phyloP scores from a whole-genome alignment of 176 grass and related monocot species.

The Chloris gayana region DNA sequence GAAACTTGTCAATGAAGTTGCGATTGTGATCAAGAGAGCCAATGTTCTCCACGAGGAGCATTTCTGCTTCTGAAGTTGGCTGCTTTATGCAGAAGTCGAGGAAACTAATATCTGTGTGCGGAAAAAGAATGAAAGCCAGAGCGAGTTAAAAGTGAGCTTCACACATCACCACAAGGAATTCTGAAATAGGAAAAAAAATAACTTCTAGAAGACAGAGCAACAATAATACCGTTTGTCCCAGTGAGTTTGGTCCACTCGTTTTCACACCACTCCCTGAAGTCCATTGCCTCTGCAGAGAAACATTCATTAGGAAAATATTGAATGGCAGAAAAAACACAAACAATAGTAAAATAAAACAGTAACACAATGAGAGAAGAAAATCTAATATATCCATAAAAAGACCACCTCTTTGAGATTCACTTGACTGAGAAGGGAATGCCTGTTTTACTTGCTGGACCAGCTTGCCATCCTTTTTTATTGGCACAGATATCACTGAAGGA shows the following conservation, averaged over 20 bases:
- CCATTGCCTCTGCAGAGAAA: conserved; percentile 66
- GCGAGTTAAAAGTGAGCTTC: not conserved
- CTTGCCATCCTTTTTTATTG: conserved; percentile 47
- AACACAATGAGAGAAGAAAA: not conserved
- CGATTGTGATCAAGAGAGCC: conserved; percentile 60
- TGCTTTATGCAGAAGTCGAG: conserved; percentile 88
- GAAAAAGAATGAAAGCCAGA: conserved; percentile 21
- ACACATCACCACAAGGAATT: not conserved
- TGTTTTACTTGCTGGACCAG: conserved; percentile 59
- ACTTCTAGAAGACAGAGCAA: not conserved
- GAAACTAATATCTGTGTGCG: conserved; percentile 70
- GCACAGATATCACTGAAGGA: conserved; percentile 37
- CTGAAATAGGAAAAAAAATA: not conserved
- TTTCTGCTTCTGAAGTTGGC: conserved; percentile 60
- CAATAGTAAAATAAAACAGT: not conserved
- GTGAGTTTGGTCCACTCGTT: conserved; percentile 78
- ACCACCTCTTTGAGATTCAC: conserved; percentile 49
- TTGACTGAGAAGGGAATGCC: conserved; percentile 49
- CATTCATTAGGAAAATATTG: conserved; percentile 32
- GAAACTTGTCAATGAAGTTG: conserved; percentile 82
- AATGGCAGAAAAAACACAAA: not conserved
- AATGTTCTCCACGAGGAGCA: conserved; percentile 72
- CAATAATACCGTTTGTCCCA: conserved; percentile 64
- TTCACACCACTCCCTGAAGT: conserved; percentile 80
- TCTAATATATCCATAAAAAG: conserved; percentile 13